Base-by-base conservation (phyloP, 495 filamentous ascomycete species). In the Aspergillus sclerotioniger region DNA sequence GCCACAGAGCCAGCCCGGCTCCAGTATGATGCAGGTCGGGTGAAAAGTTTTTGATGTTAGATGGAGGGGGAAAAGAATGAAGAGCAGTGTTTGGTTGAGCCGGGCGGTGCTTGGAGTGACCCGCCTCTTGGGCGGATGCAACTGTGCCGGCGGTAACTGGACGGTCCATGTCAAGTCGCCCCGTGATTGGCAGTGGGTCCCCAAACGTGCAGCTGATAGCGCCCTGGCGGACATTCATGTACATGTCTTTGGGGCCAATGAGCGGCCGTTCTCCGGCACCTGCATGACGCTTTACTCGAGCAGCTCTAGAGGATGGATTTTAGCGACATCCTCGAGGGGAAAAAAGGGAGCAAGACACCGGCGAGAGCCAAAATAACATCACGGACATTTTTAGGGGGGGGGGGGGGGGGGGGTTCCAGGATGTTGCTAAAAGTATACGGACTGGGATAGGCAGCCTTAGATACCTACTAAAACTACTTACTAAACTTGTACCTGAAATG, bases 141-240 rank as follows among this genome's bases (percentile, higher is more conserved):
- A 44, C 52, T 54, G 52, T 45, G 35, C 10, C 54, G 41, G 54
- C 54, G 54, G 54, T 33, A 57, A 50, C 45, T 49, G 54, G 54
- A 57, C 54, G 17, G 43, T 39, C 47, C 25, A 15, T 57, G 33
- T 48, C 57, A 53, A 12, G 32, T 20, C 53, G 29, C 53, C 15
- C 46, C 48, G 16, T 63, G 58, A 67, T 67, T 67, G 64, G 64
- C 43, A 53, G 50, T 45, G 41, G 32, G 53, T 6, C 51, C 17
- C 16, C n/a, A 51, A 63, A 57, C 55, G 62, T 64, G 65, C 65
- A 67, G 65, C 59, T 62, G 65, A 67, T 67, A 63, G 65, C 62
- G 62, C 58, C 59, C 61, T 45, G 51, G 55, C 51, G 58, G 53
- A 48, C 58, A 47, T 55, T 55, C 59, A 56, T 59, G 53, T 61